Base-by-base conservation (phyloP, 2,329 filamentous ascomycete genomes). In the Aspergillus fischeri region DNA sequence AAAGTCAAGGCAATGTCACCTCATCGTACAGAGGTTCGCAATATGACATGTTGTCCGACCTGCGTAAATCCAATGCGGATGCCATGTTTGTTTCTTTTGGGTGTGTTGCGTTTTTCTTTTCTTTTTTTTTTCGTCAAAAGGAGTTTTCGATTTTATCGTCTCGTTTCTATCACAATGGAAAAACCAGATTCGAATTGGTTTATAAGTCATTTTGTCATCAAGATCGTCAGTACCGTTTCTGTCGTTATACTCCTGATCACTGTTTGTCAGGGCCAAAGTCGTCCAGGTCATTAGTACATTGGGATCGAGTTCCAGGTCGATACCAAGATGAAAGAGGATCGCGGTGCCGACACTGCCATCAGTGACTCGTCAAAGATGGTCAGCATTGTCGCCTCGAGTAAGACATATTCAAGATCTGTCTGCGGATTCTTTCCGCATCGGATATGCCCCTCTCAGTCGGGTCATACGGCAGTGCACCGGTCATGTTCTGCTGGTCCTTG, bases 341-440 rank as follows among this genome's bases (percentile, higher is more conserved):
- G 28, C 51, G 29, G 24, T 28, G 44, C 35, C 32, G 21, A 25
- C 51, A 52, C 41, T 52, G 25, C n/a, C 24, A 29, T 27, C 51
- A 53, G 17, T 27, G 25, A 17, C n/a, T 24, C n/a, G 29, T 32
- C 14, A 49, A 56, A 56, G 53, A 44, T 53, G 25, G 55, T 59
- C 54, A 62, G 29, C 56, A 55, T 61, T 62, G 58, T 66, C 63
- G 58, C 66, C 63, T 62, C 60, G 66, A 60, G 63, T 69, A 70
- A 54, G 71, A 64, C 67, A 73, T 68, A 56, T 72, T 75, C 58
- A 75, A 54, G 29, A 75, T 74, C 60, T 75, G 72, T 54, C 73
- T 66, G 41, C 72, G 70, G 49, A 75, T 75, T 8, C 73, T 68
- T 59, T 75, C 72, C 21, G 72, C 73, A 60, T 75, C 73, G 9